Evolutionary conservation across 192 early-diverging fungal species (phyloP), one percentile per base, ranked within the genome.

Genomic region (Dissophora ornata): DNA sequence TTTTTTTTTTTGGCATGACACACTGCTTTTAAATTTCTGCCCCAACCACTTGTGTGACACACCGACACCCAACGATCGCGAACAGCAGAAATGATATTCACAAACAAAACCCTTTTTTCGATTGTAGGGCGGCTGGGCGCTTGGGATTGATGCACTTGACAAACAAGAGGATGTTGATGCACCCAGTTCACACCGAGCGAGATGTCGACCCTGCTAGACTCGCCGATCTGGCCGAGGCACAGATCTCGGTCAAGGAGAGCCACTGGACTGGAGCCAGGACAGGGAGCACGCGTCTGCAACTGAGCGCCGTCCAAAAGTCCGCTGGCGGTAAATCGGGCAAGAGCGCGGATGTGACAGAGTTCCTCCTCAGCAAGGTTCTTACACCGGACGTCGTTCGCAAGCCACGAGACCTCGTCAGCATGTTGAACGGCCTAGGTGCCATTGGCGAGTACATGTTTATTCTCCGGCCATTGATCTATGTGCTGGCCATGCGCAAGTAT

Each of bases 391-490:
- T 83, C 11, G 61, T 94, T 13, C 70, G 83, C 16, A 90, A 85
- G 26, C 93, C 94, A 2, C 63, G 75, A 21, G 87, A 96, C 58
- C 84, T 97, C 44, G 82, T 97, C 4, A 82, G 84, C 12, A 67
- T 50, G 16, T 71, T 92, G 65, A 63, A 59, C 16, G 67, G 83
- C n/a, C 30, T 86, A 25, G 86, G 89, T 2, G 55, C 82, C 15
- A 44, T 87, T 0, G 93, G 90, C 6, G 97, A 98, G 82, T 85
- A 88, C 26, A 60, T 94, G 62, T 95, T 90, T 80, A 91, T 96
- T 44, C 42, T 96, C 24, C 83, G 96, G 41, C 97, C 97, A 16
- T 60, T 98, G 2, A 69, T 94, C 25, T 97, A 97, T 82, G 92
- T 96, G 1, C 45, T 96, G 16, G 88, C 90, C 13, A 87, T 96